Evolutionary conservation across 495 filamentous ascomycete species (phyloP).

Genomic region (Jackrogersella minutella): DNA sequence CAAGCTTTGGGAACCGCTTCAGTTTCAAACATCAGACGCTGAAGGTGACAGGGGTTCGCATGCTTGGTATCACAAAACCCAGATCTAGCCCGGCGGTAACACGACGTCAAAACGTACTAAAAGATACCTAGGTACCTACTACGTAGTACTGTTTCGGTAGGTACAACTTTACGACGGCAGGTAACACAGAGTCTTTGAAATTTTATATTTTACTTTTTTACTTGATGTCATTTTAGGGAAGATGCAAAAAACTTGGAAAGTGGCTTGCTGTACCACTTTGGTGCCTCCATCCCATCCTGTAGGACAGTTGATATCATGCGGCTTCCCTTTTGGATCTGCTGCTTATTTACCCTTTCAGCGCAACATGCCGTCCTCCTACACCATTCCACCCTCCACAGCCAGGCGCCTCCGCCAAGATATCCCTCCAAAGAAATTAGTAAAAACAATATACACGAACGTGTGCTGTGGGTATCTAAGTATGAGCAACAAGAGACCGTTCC

Average conservation of each 20-base stretch:
- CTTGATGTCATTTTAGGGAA: not conserved
- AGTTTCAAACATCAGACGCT: slow-evolving; percentile 9
- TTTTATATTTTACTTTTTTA: too few species aligned
- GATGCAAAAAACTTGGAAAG: not conserved
- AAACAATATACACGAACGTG: slow-evolving; percentile 16
- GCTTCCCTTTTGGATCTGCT: slow-evolving; percentile 1
- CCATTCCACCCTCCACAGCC: not conserved
- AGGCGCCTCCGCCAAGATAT: slow-evolving; percentile 1
- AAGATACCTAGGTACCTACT: too few species aligned
- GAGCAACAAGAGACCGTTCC: not conserved
- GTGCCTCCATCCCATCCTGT: slow-evolving; percentile 22
- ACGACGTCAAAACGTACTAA: too few species aligned
- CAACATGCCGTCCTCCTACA: too few species aligned
- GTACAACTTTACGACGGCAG: too few species aligned
- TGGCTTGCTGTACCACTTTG: not conserved
- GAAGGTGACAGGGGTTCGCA: not conserved
- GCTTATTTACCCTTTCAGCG: not conserved
- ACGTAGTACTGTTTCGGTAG: too few species aligned
- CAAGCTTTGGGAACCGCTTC: not conserved
- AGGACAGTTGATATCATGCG: slow-evolving; percentile 7
- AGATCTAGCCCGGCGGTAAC: not conserved
- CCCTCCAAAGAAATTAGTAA: not conserved
- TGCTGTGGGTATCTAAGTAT: slow-evolving; percentile 30
- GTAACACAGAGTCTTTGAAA: too few species aligned
- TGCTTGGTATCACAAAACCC: not conserved